Percentiles rank a stretch among this genome's conserved stretches.
These are phyloP conservation scores for Sicyos baderoa DNA, from an alignment of 306 rosid genomes.

Conservation along the genomic window DNA sequence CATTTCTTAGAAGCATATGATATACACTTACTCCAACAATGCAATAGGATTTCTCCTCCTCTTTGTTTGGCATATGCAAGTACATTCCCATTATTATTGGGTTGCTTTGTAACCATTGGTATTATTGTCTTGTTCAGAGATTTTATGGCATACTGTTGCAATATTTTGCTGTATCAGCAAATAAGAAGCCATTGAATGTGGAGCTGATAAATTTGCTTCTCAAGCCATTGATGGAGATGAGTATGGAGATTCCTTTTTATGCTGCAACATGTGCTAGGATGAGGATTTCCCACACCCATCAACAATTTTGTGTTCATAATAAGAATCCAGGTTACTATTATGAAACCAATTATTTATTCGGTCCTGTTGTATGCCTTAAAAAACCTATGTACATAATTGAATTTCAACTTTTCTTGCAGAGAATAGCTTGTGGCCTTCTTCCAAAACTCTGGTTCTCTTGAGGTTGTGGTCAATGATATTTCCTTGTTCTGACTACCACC, in stretches of 20 bases:
- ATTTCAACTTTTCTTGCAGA: conserved; percentile 40
- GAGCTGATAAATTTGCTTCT: conserved; percentile 59
- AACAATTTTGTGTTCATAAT: conserved; percentile 50
- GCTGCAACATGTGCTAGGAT: conserved; percentile 96
- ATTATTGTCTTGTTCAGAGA: conserved; percentile 46
- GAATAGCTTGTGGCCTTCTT: conserved; percentile 81
- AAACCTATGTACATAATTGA: conserved; percentile 13
- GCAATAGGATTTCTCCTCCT: not conserved
- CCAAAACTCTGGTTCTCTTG: conserved; percentile 70
- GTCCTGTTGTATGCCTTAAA: not conserved
- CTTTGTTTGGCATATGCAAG: not conserved
- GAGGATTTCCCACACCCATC: conserved; percentile 55
- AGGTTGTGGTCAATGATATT: conserved; percentile 84
- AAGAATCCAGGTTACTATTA: conserved; percentile 56
- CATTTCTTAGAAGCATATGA: conserved; percentile 3
- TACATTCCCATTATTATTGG: not conserved
- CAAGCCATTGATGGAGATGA: conserved; percentile 84
- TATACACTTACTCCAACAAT: not conserved
- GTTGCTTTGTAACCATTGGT: not conserved
- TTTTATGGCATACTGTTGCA: conserved; percentile 83
- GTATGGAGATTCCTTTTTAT: conserved; percentile 75
- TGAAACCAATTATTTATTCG: not conserved
- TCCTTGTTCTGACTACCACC: conserved; percentile 89
- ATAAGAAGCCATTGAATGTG: conserved; percentile 52
- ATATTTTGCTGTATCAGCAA: conserved; percentile 77